These are phyloP conservation scores for Xylaria intraflava DNA, from an alignment of 495 filamentous ascomycete genomes.

Conservation along the genomic window DNA sequence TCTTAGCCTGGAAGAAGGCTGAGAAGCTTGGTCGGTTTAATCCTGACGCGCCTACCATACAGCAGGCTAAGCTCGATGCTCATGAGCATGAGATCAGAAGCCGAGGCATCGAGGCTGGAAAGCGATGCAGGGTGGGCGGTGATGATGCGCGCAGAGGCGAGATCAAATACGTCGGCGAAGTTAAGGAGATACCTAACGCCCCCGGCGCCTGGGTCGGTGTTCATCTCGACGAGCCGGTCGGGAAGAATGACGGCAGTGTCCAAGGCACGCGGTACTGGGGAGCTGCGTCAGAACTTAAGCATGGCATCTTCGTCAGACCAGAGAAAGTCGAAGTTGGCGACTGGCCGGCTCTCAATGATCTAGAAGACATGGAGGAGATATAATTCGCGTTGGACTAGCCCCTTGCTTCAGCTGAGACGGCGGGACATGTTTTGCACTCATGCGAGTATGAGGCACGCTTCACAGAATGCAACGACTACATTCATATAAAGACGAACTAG, in stretches of 20 bases:
- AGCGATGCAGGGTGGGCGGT: slow-evolving; percentile 55
- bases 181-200: slow-evolving; percentile 69
- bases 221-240: slow-evolving; percentile 76
- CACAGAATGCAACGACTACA: too few relatives aligned
- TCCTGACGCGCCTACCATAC: slow-evolving; percentile 65
- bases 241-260: slow-evolving; percentile 85
- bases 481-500: too few relatives aligned
- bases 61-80: slow-evolving; percentile 61
- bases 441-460: too few relatives aligned
- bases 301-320: slow-evolving; percentile 80
- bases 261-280: slow-evolving; percentile 73
- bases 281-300: slow-evolving; percentile 53
- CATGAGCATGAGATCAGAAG: slow-evolving; percentile 58
- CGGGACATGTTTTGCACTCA: background rate
- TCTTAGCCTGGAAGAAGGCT: slow-evolving; percentile 87
- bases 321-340: slow-evolving; percentile 88
- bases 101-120: slow-evolving; percentile 58
- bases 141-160: slow-evolving; percentile 73
- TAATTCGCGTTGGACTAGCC: slow-evolving; percentile 28
- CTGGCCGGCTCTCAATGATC: slow-evolving; percentile 64
- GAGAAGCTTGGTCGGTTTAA: slow-evolving; percentile 94
- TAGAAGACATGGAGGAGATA: slow-evolving; percentile 86
- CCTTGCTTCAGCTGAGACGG: background rate
- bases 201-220: slow-evolving; percentile 78
- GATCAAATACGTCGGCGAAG: slow-evolving; percentile 73